These are phyloP conservation scores for Penicillium maclennaniae DNA, from an alignment of 495 filamentous ascomycete species.

Conservation along the genomic window DNA sequence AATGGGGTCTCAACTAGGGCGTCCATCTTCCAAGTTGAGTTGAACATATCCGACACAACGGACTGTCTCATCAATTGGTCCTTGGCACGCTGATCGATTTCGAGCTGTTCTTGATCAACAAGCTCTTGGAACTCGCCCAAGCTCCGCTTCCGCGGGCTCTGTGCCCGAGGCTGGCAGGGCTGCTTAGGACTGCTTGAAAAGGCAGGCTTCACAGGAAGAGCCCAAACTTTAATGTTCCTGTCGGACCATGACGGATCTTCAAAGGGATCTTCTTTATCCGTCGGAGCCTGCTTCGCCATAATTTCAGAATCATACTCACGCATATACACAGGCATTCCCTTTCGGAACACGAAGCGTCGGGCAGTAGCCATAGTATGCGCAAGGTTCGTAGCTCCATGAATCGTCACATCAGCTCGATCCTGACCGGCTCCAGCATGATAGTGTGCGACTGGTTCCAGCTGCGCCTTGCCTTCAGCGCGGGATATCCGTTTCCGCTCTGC, in stretches of 20 bases:
- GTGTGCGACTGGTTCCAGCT: slow-evolving; percentile 9
- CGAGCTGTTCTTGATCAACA: slow-evolving; percentile 4
- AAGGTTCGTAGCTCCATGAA: slow-evolving; percentile 77
- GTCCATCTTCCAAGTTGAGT: slow-evolving; percentile 71
- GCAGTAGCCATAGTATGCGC: slow-evolving; percentile 74
- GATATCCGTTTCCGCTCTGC: slow-evolving; percentile 13
- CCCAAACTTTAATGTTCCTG: slow-evolving; percentile 75
- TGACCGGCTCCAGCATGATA: not conserved
- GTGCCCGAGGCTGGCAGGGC: slow-evolving; percentile 10
- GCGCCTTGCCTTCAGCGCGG: slow-evolving; percentile 13
- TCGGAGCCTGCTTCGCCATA: slow-evolving; percentile 14
- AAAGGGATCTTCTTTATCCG: slow-evolving; percentile 28
- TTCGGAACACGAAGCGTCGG: slow-evolving; percentile 85
- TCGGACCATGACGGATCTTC: slow-evolving; percentile 68
- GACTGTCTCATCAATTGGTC: slow-evolving; percentile 52
- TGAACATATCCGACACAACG: slow-evolving; percentile 76
- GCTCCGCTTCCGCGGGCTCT: slow-evolving; percentile 56
- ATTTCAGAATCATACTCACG: slow-evolving; percentile 58
- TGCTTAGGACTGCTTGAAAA: not conserved
- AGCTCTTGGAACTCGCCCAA: slow-evolving; percentile 53
- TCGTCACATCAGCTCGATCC: slow-evolving; percentile 42
- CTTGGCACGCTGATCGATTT: slow-evolving; percentile 25
- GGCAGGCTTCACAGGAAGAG: slow-evolving; percentile 55
- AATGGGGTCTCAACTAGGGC: slow-evolving; percentile 60
- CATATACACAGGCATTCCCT: slow-evolving; percentile 64